A percentile compares a stretch with the other conserved stretches of the same genome.
Conservation (phyloP, 768 basidiomycete genomes). For the Termitomyces sp. region DNA sequence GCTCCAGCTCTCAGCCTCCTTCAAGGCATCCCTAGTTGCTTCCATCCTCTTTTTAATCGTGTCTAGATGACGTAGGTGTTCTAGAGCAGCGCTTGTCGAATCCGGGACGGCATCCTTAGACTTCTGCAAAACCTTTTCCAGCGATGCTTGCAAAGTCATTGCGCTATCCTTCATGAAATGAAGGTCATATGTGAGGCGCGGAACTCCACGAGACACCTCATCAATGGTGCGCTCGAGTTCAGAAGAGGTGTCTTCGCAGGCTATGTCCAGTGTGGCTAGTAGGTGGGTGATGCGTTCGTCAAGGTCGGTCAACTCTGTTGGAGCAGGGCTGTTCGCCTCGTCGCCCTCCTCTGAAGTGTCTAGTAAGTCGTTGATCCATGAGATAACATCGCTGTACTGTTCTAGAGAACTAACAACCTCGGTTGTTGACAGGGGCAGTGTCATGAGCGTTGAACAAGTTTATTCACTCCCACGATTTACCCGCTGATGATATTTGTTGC, state of each 20-base stretch:
- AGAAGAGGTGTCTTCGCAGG: conserved; percentile 83
- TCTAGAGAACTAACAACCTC: conserved; percentile 52
- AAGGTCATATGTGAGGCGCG: conserved; percentile 90
- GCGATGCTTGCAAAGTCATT: conserved; percentile 60
- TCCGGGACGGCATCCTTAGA: conserved; percentile 47
- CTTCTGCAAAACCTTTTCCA: conserved; percentile 57
- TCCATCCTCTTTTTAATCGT: conserved; percentile 85
- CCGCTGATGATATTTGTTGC: neutral
- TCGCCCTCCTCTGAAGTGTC: conserved; percentile 28
- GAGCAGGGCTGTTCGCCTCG: conserved; percentile 16
- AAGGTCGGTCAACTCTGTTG: conserved; percentile 46
- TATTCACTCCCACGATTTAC: neutral
- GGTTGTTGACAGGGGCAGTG: conserved; percentile 29
- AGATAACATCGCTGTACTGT: conserved; percentile 52
- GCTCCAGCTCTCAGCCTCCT: conserved; percentile 96
- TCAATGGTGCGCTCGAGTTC: conserved; percentile 86
- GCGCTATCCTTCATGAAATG: conserved; percentile 97
- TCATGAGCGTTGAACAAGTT: conserved; percentile 17
- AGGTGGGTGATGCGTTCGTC: conserved; percentile 74
- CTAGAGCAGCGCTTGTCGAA: conserved; percentile 62
- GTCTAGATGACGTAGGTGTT: conserved; percentile 77
- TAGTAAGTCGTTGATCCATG: conserved; percentile 72
- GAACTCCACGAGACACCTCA: conserved; percentile 87
- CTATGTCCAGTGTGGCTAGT: conserved; percentile 76
- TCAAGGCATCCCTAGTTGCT: conserved; percentile 79